Base-by-base conservation (phyloP, 73 alveolate species). In the Tetrahymena malaccensis region DNA sequence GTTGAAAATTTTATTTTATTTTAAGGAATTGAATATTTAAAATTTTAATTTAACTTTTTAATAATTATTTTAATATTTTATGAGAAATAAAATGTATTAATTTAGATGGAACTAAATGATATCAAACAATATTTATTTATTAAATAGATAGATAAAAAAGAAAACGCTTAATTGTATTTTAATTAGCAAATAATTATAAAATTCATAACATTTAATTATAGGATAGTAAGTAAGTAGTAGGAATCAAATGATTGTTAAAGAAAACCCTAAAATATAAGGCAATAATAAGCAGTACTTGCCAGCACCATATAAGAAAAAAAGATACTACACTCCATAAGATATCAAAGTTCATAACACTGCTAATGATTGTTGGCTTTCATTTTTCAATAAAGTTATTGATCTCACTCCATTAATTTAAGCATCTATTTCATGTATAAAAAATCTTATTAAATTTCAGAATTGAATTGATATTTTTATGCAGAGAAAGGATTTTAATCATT, bases 281-380 rank as follows among this genome's bases (percentile, higher is more conserved):
- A 70, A 70, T 70, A 70, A 31, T 43, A 95, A 95, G 85, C 93
- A 95, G 93, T 95, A 43, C 55, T 70, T 95, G 31, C 98, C 98
- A 11, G 97, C 97, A 17, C 98, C 99, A 34, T 97, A 96, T 94
- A 96, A 98, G 84, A 50, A 97, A 55, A 97, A 99, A 93, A 96
- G 99, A 55, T 99, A 99, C 94, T 99, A 98, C 95, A 97, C 99
- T 34, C 99, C 99, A n/a, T 97, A 96, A 19, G 99, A 99, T 95
- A 99, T 99, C n/a, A 97, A 97, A 55, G 94, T 96, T 35, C 99
- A 99, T 94, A 98, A 98, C 96, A 98, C 99, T n/a, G 99, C 99
- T 17, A 97, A 97, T 93, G 99, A 99, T 93, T 98, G 99, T 94
- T 99, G 99, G 99, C 99, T 99, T 4, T 97, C 99, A 58, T 97